Conservation (phyloP, 148 eudicot genomes). For the Drosera capensis region DNA sequence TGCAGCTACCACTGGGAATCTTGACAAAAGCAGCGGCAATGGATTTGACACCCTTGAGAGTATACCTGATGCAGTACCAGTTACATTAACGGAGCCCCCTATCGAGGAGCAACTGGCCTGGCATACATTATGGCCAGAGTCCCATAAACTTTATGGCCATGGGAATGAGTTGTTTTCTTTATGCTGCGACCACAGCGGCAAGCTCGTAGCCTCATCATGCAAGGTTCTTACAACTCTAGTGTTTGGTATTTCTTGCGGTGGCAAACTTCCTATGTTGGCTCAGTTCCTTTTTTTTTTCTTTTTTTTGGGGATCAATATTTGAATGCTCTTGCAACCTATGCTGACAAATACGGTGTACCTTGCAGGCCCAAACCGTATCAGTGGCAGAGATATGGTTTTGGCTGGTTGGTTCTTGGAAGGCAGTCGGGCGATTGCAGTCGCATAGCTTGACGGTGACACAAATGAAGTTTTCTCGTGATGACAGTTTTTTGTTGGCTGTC, state of each 20-base stretch:
- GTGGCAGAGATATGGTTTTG: conserved; percentile 97
- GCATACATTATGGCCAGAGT: conserved; percentile 94
- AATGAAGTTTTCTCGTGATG: conserved; percentile 85
- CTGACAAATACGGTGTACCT: neutral
- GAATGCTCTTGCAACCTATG: neutral
- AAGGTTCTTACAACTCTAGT: no score
- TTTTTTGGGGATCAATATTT: neutral
- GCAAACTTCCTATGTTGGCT: no score
- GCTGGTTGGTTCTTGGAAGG: conserved; percentile 94
- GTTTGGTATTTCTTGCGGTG: no score
- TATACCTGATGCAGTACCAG: conserved; percentile 88
- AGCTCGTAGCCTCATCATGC: conserved; percentile 86
- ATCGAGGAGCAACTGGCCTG: conserved; percentile 91
- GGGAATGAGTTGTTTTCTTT: conserved; percentile 87
- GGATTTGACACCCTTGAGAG: conserved; percentile 74
- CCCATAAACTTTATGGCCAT: conserved; percentile 94
- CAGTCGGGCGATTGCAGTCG: conserved; percentile 77
- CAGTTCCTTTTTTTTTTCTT: neutral
- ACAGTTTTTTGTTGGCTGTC: conserved; percentile 72
- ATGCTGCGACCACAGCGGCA: conserved; percentile 71
- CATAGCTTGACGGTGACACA: conserved; percentile 90
- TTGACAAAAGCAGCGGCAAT: conserved; percentile 39
- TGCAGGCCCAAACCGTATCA: conserved; percentile 78
- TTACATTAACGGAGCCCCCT: conserved; percentile 77
- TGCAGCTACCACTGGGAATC: conserved; percentile 37